Percentiles rank a stretch among this genome's conserved stretches.
These are phyloP conservation scores for Cylindrotheca closterium DNA, from an alignment of 108 stramenopile species.

Conservation along the genomic window DNA sequence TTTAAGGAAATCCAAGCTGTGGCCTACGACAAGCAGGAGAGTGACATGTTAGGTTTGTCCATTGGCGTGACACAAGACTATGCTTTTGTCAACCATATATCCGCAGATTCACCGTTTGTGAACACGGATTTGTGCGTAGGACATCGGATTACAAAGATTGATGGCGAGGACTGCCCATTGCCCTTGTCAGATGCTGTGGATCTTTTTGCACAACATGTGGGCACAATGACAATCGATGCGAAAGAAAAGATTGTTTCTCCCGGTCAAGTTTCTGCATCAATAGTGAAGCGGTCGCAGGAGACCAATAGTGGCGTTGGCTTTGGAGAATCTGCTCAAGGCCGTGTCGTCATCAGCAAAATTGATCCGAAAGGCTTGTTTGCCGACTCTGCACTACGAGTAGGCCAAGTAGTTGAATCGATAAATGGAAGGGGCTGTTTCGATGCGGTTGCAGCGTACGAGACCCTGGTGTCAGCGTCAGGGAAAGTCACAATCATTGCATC, in stretches of 20 bases:
- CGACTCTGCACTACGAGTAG: slow-evolving; percentile 10
- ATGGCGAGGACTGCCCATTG: background rate
- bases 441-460: background rate
- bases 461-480: background rate
- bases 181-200: background rate
- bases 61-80: background rate
- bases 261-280: background rate
- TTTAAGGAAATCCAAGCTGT: background rate
- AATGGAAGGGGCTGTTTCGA: background rate
- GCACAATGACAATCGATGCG: background rate
- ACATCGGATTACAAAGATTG: background rate
- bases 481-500: background rate
- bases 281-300: background rate
- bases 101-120: background rate
- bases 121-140: background rate
- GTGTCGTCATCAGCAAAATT: slow-evolving; percentile 11
- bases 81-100: background rate
- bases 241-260: background rate
- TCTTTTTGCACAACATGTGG: background rate
- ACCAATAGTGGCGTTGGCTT: background rate
- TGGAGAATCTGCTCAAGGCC: background rate
- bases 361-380: slow-evolving; percentile 17
- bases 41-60: background rate
- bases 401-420: slow-evolving; percentile 18
- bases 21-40: background rate